Evolutionary conservation across 176 grass and related monocot species (phyloP).

Genomic region (Guadua angustifolia): DNA sequence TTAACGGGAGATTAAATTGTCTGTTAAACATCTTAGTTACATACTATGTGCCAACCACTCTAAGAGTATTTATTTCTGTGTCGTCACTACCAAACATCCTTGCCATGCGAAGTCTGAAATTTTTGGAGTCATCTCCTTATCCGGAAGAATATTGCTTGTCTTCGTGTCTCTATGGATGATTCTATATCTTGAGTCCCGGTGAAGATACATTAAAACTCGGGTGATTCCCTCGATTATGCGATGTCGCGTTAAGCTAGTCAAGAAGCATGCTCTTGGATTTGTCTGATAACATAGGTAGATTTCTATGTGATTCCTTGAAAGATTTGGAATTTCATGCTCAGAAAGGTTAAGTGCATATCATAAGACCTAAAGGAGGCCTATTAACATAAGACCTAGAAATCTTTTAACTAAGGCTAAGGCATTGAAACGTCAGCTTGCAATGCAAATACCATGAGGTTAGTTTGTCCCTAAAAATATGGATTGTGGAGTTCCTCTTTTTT

Average conservation of each 20-base stretch:
- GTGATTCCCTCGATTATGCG: constrained; percentile 72
- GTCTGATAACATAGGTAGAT: constrained; percentile 44
- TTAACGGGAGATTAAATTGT: neutral
- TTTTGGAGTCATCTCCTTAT: constrained; percentile 72
- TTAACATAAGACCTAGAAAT: too few species aligned
- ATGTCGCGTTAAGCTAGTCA: constrained; percentile 67
- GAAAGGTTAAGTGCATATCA: constrained; percentile 41
- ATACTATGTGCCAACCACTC: constrained; percentile 90
- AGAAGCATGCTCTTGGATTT: constrained; percentile 54
- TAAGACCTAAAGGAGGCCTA: too few species aligned
- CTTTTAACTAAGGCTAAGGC: too few species aligned
- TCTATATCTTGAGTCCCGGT: constrained; percentile 76
- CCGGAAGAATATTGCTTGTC: constrained; percentile 76
- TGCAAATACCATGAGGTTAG: too few species aligned
- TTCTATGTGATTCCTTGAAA: constrained; percentile 14
- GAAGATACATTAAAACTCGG: constrained; percentile 73
- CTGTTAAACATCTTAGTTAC: neutral
- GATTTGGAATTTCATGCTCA: neutral
- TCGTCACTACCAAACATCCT: constrained; percentile 65
- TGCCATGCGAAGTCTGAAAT: constrained; percentile 89
- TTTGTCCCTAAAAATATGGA: too few species aligned
- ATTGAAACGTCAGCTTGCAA: too few species aligned
- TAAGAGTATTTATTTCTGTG: constrained; percentile 56
- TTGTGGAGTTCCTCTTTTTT: too few species aligned
- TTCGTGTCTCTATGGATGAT: constrained; percentile 85